These are phyloP conservation scores for Vitis rotundifolia DNA, from an alignment of 164 flowering plant genomes.

Conservation along the genomic window DNA sequence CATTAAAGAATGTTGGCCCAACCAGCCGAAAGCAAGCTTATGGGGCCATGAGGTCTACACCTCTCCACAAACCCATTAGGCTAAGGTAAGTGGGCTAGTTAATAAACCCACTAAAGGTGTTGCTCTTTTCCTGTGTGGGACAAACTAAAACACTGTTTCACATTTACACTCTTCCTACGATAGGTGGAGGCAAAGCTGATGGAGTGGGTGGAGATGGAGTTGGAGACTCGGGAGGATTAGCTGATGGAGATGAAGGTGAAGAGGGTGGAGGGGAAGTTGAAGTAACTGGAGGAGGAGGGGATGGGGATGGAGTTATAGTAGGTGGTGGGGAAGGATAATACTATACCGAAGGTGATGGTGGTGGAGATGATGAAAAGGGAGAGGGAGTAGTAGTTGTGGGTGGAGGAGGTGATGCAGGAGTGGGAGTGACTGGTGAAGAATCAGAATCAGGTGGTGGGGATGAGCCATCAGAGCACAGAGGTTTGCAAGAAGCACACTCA, in stretches of 20 bases:
- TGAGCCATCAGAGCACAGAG: conserved; percentile 9
- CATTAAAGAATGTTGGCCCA: too few relatives aligned
- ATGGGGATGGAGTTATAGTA: neutral
- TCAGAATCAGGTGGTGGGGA: too few relatives aligned
- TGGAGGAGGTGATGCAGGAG: neutral
- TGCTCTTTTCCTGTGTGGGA: too few relatives aligned
- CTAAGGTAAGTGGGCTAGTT: too few relatives aligned
- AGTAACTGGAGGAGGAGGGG: neutral
- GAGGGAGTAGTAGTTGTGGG: neutral
- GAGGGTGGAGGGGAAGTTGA: neutral
- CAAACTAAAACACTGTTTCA: too few relatives aligned
- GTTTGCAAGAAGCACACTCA: conserved; percentile 34
- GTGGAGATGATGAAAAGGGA: neutral
- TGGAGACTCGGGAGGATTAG: neutral
- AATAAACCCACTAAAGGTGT: too few relatives aligned
- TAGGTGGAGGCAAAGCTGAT: too few relatives aligned
- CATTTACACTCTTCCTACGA: too few relatives aligned
- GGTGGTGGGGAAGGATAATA: neutral
- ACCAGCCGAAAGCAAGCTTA: too few relatives aligned
- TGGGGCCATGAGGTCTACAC: too few relatives aligned
- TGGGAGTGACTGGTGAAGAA: neutral
- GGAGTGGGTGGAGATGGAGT: conserved; percentile 1
- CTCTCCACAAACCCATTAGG: too few relatives aligned
- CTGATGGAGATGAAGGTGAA: conserved; percentile 1
- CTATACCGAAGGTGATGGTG: neutral